Evolutionary conservation across 2,329 filamentous ascomycete species (phyloP).

Genomic region (Aspergillus felis): DNA sequence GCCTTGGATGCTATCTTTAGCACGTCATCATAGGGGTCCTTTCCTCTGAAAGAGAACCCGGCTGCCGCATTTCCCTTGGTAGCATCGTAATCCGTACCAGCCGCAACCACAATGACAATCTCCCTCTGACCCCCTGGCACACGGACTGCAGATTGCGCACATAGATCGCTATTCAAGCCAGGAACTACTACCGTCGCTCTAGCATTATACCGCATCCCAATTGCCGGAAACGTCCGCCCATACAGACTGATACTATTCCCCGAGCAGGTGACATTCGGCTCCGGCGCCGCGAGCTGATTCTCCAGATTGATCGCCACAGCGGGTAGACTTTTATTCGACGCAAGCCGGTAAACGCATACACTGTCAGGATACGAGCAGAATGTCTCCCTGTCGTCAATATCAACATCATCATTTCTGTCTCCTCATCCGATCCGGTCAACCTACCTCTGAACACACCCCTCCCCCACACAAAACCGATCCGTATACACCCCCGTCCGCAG

Average conservation of each 20-base stretch:
- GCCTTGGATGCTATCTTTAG: slow-evolving; percentile 19
- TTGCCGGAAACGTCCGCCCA: slow-evolving; percentile 38
- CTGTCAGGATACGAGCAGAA: slow-evolving; percentile 35
- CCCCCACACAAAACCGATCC: slow-evolving; percentile 1
- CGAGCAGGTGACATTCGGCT: slow-evolving; percentile 30
- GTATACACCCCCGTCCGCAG: slow-evolving; percentile 7
- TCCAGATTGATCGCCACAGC: slow-evolving; percentile 40
- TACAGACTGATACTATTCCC: slow-evolving; percentile 28
- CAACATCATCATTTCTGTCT: too few relatives aligned
- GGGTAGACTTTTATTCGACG: slow-evolving; percentile 34
- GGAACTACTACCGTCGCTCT: slow-evolving; percentile 29
- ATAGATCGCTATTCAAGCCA: slow-evolving; percentile 22
- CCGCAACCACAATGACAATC: slow-evolving; percentile 41
- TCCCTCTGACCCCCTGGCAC: slow-evolving; percentile 2
- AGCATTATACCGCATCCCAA: slow-evolving; percentile 18
- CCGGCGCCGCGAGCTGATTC: slow-evolving; percentile 36
- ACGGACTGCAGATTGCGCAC: background rate
- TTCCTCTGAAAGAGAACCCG: slow-evolving; percentile 48
- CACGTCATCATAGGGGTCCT: slow-evolving; percentile 42
- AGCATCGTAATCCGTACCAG: slow-evolving; percentile 47
- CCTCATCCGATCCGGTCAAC: too few relatives aligned
- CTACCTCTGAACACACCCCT: background rate
- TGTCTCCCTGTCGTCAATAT: background rate
- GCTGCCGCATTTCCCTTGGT: slow-evolving; percentile 44
- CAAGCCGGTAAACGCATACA: slow-evolving; percentile 38